These are phyloP conservation scores for Mortierella sp. DNA, from an alignment of 371 early-diverging fungal species.

Conservation along the genomic window DNA sequence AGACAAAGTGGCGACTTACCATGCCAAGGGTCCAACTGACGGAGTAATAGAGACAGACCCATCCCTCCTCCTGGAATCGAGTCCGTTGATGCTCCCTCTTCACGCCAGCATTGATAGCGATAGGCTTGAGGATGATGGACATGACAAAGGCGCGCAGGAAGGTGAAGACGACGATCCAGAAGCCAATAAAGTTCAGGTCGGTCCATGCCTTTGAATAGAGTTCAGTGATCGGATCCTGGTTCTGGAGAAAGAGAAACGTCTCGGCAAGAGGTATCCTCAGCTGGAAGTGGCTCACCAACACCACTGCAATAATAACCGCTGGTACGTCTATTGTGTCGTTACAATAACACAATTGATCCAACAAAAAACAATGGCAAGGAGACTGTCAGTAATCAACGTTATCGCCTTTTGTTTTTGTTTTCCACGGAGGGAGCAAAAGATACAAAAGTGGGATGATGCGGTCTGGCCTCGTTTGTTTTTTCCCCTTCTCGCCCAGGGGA, in stretches of 20 bases:
- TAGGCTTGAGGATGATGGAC: slow-evolving; percentile 67
- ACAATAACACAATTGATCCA: not conserved
- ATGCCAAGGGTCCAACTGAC: slow-evolving; percentile 61
- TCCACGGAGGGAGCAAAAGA: not conserved
- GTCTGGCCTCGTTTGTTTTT: not conserved
- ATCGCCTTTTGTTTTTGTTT: not conserved
- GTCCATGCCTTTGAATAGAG: slow-evolving; percentile 67
- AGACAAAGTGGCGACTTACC: slow-evolving; percentile 56
- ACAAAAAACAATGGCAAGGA: slow-evolving; percentile 5
- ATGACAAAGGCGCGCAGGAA: slow-evolving; percentile 68
- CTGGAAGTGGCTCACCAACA: slow-evolving; percentile 50
- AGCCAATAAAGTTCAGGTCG: slow-evolving; percentile 70
- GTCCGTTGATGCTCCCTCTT: slow-evolving; percentile 61
- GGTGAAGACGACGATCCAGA: slow-evolving; percentile 76
- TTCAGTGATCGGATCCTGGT: slow-evolving; percentile 55
- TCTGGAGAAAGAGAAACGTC: slow-evolving; percentile 64
- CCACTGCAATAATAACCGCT: slow-evolving; percentile 20
- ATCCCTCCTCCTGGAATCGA: slow-evolving; percentile 81
- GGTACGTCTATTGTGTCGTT: slow-evolving; percentile 47
- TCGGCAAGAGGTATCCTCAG: slow-evolving; percentile 60
- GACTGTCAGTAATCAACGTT: not conserved
- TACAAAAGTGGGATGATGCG: slow-evolving; percentile 9
- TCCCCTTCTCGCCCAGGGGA: not conserved
- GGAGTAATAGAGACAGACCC: slow-evolving; percentile 73
- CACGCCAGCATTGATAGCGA: slow-evolving; percentile 61